Evolutionary conservation across 2,329 filamentous ascomycete genomes (phyloP).

Genomic region (Madurella fahalii): DNA sequence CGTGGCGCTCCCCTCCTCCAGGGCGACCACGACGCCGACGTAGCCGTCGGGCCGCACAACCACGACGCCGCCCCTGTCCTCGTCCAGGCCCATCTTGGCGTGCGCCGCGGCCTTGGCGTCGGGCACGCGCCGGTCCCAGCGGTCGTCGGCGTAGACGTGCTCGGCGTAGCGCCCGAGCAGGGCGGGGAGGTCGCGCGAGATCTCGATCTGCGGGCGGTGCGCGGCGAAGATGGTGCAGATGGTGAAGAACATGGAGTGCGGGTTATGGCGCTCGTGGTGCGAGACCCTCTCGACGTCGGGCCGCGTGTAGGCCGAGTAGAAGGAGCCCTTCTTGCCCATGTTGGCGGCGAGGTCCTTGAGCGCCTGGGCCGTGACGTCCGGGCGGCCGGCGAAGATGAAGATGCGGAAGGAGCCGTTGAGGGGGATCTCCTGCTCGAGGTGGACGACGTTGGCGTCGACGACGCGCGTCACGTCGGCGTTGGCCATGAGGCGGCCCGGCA

Average conservation of each 20-base stretch:
- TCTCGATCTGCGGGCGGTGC: slow-evolving; percentile 65
- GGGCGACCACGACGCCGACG: slow-evolving; percentile 68
- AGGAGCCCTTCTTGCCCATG: slow-evolving; percentile 63
- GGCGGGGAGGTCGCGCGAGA: slow-evolving; percentile 64
- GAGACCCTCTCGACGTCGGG: slow-evolving; percentile 59
- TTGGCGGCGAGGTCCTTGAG: slow-evolving; percentile 65
- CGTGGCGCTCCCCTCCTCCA: slow-evolving; percentile 74
- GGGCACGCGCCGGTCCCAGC: slow-evolving; percentile 66
- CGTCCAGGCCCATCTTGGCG: slow-evolving; percentile 77
- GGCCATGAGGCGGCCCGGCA: slow-evolving; percentile 70
- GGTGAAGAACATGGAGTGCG: slow-evolving; percentile 78
- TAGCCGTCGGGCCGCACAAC: slow-evolving; percentile 86
- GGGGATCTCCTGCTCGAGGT: slow-evolving; percentile 85
- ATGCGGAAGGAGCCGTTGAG: slow-evolving; percentile 84
- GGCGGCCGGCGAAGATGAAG: slow-evolving; percentile 77
- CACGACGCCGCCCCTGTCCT: slow-evolving; percentile 71
- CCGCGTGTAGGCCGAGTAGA: slow-evolving; percentile 64
- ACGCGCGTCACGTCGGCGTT: slow-evolving; percentile 82
- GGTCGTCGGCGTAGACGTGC: slow-evolving; percentile 83
- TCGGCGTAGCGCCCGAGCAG: slow-evolving; percentile 71
- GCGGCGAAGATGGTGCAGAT: slow-evolving; percentile 71
- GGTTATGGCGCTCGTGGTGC: slow-evolving; percentile 78
- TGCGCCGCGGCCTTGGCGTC: slow-evolving; percentile 71
- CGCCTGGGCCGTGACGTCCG: slow-evolving; percentile 55
- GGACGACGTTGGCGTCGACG: slow-evolving; percentile 82